Percentiles rank a stretch among this genome's conserved stretches.
Conservation (phyloP, 257 asterid genomes). For the Knoxia roxburghii region DNA sequence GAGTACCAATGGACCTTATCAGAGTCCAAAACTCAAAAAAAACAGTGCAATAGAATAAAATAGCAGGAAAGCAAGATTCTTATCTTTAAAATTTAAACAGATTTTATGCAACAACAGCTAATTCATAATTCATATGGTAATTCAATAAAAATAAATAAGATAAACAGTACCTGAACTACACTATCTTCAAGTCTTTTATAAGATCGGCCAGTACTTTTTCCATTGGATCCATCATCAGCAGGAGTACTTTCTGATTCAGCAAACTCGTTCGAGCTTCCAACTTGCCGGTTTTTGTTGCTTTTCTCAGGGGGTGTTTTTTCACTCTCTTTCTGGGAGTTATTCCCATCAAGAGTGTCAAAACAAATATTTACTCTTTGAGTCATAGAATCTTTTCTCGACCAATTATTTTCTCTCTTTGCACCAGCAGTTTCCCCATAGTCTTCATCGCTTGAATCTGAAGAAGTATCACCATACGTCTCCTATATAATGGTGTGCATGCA, state of each 20-base stretch:
- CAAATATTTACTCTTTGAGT: slow-evolving; percentile 21
- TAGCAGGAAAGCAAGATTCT: neutral
- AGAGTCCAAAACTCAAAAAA: neutral
- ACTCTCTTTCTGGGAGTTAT: slow-evolving; percentile 22
- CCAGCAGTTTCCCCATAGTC: slow-evolving; percentile 52
- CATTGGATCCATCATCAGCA: slow-evolving; percentile 39
- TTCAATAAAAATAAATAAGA: neutral
- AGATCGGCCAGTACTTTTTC: slow-evolving; percentile 28
- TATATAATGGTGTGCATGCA: slow-evolving; percentile 21
- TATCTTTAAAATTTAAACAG: neutral
- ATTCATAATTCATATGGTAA: neutral
- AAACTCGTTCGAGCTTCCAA: slow-evolving; percentile 21
- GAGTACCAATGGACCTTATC: neutral
- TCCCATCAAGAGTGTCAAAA: slow-evolving; percentile 24
- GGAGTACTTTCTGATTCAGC: slow-evolving; percentile 8
- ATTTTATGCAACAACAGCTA: too few relatives aligned
- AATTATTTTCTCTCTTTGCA: slow-evolving; percentile 43
- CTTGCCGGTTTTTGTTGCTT: slow-evolving; percentile 21
- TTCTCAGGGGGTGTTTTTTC: slow-evolving; percentile 20
- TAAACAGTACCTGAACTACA: slow-evolving; percentile 53
- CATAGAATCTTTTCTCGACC: slow-evolving; percentile 28
- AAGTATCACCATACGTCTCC: slow-evolving; percentile 76
- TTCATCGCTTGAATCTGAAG: slow-evolving; percentile 91
- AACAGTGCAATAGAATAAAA: neutral
- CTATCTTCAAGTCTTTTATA: slow-evolving; percentile 59